phyloP scores from a whole-genome alignment of 805 yeast species.

The Saturnispora sanitii region DNA sequence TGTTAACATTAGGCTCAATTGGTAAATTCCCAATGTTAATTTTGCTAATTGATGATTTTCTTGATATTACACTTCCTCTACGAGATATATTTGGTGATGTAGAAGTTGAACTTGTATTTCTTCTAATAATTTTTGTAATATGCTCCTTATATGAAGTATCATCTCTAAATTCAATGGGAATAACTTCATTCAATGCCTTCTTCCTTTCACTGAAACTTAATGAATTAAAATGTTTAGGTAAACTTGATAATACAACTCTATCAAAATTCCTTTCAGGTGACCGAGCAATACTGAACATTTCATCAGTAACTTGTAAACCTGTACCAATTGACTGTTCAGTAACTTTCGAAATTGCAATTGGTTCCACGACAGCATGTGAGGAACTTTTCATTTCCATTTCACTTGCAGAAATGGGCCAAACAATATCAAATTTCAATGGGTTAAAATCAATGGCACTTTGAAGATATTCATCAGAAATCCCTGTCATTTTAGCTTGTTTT shows the following conservation, averaged over 20 bases:
- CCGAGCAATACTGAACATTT: conserved; percentile 19
- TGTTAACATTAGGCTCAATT: conserved; percentile 30
- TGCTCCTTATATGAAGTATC: conserved; percentile 25
- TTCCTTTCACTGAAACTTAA: conserved; percentile 45
- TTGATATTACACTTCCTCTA: conserved; percentile 6
- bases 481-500: conserved; percentile 20
- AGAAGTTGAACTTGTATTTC: conserved; percentile 16
- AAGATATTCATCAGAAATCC: conserved; percentile 67
- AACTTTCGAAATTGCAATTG: conserved; percentile 18
- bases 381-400: conserved; percentile 4
- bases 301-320: conserved; percentile 13
- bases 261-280: conserved; percentile 32
- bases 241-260: conserved; percentile 32
- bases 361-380: conserved; percentile 22
- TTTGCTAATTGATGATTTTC: conserved; percentile 18
- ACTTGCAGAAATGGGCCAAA: conserved; percentile 6
- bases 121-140: conserved; percentile 23
- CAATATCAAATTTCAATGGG: conserved; percentile 15
- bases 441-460: conserved; percentile 46
- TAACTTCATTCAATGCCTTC: conserved; percentile 23
- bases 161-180: conserved; percentile 20
- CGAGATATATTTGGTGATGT: conserved; percentile 8
- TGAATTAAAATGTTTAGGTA: conserved; percentile 40
- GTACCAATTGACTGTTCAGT: conserved; percentile 1
- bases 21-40: too few species aligned